phyloP scores from a whole-genome alignment of 2,329 filamentous ascomycete genomes.

The Fusarium robinianum region DNA sequence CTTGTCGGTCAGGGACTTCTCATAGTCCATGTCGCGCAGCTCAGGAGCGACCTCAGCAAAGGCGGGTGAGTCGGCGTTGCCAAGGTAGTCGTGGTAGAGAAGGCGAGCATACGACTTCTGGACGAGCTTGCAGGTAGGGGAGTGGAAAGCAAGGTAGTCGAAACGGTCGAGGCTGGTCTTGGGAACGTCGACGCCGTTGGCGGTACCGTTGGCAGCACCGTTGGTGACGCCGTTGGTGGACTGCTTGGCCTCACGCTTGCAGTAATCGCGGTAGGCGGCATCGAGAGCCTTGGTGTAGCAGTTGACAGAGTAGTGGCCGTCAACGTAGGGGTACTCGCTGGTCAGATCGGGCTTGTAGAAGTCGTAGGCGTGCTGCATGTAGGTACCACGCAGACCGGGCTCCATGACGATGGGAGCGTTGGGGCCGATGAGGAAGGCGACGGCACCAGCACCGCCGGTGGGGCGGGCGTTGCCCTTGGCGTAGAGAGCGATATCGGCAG shows the following conservation, averaged over 20 bases:
- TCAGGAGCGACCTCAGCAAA: slow-evolving; percentile 79
- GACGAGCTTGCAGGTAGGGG: slow-evolving; percentile 85
- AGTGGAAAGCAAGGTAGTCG: slow-evolving; percentile 82
- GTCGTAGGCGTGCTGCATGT: slow-evolving; percentile 85
- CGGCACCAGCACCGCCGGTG: slow-evolving; percentile 77
- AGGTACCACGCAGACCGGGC: slow-evolving; percentile 77
- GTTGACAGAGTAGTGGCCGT: slow-evolving; percentile 80
- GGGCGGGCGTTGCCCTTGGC: slow-evolving; percentile 82
- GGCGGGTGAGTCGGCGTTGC: slow-evolving; percentile 65
- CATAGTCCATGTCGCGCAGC: slow-evolving; percentile 77
- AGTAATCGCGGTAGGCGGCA: slow-evolving; percentile 80
- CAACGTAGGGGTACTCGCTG: slow-evolving; percentile 85
- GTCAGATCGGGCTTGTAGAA: slow-evolving; percentile 90
- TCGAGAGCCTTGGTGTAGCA: slow-evolving; percentile 84
- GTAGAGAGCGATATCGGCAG: slow-evolving; percentile 83
- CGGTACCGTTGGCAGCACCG: slow-evolving; percentile 57
- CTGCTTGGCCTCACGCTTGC: slow-evolving; percentile 68
- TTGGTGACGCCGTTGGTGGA: slow-evolving; percentile 58
- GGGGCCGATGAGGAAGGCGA: slow-evolving; percentile 79
- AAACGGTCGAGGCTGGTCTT: slow-evolving; percentile 77
- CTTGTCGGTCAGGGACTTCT: slow-evolving; percentile 80
- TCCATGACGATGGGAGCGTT: slow-evolving; percentile 77
- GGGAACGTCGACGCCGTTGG: slow-evolving; percentile 50
- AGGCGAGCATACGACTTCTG: slow-evolving; percentile 83
- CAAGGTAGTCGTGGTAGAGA: slow-evolving; percentile 83